Evolutionary conservation across 75 land plant species (phyloP).

Genomic region (Pinus taeda): DNA sequence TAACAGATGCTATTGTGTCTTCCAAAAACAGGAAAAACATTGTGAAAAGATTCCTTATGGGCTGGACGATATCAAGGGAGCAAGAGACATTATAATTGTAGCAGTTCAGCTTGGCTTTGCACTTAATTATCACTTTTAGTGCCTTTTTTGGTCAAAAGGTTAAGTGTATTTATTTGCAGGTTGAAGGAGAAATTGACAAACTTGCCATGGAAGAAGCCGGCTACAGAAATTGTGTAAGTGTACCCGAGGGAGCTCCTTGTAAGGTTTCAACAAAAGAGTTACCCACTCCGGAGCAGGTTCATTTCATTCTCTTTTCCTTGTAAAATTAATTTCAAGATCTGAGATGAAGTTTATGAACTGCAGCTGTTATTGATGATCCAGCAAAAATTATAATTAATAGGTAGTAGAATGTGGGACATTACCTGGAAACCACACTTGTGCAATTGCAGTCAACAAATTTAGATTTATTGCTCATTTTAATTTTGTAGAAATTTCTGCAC

Average conservation of each 20-base stretch:
- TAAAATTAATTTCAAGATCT: no score
- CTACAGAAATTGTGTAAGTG: constrained; percentile 85
- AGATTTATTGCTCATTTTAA: no score
- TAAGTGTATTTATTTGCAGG: constrained; percentile 27
- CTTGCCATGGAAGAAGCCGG: constrained; percentile 99
- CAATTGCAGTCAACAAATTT: no score
- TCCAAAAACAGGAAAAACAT: constrained; percentile 43
- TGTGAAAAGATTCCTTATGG: constrained; percentile 59
- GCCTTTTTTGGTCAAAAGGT: neutral
- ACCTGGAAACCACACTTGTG: no score
- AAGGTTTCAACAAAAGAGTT: constrained; percentile 56
- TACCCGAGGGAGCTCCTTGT: constrained; percentile 95
- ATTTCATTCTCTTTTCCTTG: neutral
- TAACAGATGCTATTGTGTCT: neutral
- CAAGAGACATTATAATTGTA: constrained; percentile 86
- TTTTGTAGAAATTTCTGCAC: no score
- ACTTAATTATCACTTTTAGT: constrained; percentile 1
- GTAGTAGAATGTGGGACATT: no score
- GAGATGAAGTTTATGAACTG: no score
- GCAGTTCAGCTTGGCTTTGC: neutral
- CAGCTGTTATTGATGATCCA: no score
- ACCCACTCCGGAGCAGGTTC: constrained; percentile 52
- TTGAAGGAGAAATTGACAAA: constrained; percentile 99
- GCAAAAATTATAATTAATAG: no score
- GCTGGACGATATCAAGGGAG: constrained; percentile 12